Evolutionary conservation across 1,284 basidiomycete species (phyloP), one percentile per base, ranked within the genome.

Genomic region (Pseudozyma pruni): DNA sequence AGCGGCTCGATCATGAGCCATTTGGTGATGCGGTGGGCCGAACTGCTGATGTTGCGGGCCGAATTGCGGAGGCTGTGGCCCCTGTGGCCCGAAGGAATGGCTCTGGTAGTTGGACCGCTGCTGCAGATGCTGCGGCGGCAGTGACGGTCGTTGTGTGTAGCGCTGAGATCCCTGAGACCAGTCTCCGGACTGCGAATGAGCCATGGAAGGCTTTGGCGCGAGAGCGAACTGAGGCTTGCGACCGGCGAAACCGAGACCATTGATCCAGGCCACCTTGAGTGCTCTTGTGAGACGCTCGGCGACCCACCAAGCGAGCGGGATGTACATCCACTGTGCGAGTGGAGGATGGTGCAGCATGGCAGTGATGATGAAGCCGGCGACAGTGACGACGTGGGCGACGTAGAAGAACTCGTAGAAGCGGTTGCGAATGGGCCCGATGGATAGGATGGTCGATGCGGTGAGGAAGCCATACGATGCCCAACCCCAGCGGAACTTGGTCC

Each of bases 331-430:
- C 83, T 87, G 87, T 83, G 87, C 87, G 52, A 84, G 84, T 76
- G 84, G 86, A n/a, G 86, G 84, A 2, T 87, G 86, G 3, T 79
- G 79, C 2, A 76, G 66, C 56, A 59, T 68, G 14, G 79, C 75
- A 9, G 77, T 75, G 41, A 80, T 70, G 71, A 83, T 71, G 74
- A 80, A 80, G 29, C 78, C 78, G 33, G 78, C 60, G 9, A 72
- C 72, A 41, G 75, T 80, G 46, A 90, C 76, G 47, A 93, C 79
- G 77, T 94, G 92, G 3, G 87, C 80, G 60, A 87, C 83, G 80
- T 91, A 93, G 84, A 94, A 94, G 20, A 84, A 79, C 80, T 93
- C 91, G 83, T 92, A 94, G 72, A 87, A 87, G 11, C 85, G 84
- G 46, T 87, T 87, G 32, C 92, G 87, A 44, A 94, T 81, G 4